Conservation (phyloP, 495 filamentous ascomycete genomes). For the Xanthoparmelia taractica region DNA sequence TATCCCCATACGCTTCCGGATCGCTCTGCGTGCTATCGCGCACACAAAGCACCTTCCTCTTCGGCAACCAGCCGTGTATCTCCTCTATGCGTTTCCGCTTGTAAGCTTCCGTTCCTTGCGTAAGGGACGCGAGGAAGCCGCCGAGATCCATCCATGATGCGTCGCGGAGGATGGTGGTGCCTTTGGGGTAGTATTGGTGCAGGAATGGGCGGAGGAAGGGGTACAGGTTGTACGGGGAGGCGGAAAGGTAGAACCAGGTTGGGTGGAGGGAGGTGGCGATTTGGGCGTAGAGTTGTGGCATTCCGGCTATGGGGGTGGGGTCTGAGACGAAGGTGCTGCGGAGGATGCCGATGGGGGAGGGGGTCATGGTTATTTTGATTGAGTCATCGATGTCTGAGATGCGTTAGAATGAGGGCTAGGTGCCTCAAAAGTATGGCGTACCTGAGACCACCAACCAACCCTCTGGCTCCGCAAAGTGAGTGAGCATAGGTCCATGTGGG, state of each 20-base stretch:
- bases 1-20: constrained; percentile 79
- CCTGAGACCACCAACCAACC: constrained; percentile 84
- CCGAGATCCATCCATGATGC: constrained; percentile 79
- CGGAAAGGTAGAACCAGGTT: constrained; percentile 87
- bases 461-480: constrained; percentile 63
- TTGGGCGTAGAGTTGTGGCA: constrained; percentile 73
- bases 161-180: constrained; percentile 77
- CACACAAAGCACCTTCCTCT: constrained; percentile 69
- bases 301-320: constrained; percentile 62
- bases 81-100: constrained; percentile 75
- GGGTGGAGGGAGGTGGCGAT: constrained; percentile 53
- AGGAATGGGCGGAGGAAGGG: constrained; percentile 71
- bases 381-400: constrained; percentile 81
- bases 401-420: constrained; percentile 14
- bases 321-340: constrained; percentile 73
- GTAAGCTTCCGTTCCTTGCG: constrained; percentile 75
- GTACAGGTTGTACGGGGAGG: constrained; percentile 91
- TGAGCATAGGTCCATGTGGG: constrained; percentile 49
- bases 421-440: constrained; percentile 27
- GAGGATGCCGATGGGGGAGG: constrained; percentile 68
- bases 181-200: constrained; percentile 59
- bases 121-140: constrained; percentile 69
- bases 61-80: constrained; percentile 67
- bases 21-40: constrained; percentile 90
- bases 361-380: constrained; percentile 84